A percentile compares a stretch with the other conserved stretches of the same genome.
phyloP scores from a whole-genome alignment of 306 rosid genomes.

The Sicyos baderoa region DNA sequence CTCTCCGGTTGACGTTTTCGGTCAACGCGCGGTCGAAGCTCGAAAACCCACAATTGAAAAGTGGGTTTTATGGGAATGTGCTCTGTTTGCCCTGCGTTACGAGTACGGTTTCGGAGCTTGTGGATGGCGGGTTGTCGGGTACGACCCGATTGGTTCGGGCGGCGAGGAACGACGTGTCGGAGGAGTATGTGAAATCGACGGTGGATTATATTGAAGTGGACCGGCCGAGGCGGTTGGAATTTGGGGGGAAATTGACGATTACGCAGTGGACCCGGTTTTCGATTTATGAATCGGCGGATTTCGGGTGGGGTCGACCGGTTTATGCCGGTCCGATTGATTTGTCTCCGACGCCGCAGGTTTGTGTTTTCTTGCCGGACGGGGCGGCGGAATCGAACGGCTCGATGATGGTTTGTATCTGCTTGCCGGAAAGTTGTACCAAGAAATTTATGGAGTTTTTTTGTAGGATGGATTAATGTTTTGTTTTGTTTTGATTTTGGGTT shows the following conservation, averaged over 20 bases:
- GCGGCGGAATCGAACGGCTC: slow-evolving; percentile 39
- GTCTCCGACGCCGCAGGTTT: slow-evolving; percentile 89
- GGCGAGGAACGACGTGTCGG: slow-evolving; percentile 50
- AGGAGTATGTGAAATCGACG: slow-evolving; percentile 71
- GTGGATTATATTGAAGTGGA: slow-evolving; percentile 62
- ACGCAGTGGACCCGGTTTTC: slow-evolving; percentile 94
- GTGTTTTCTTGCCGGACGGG: slow-evolving; percentile 73
- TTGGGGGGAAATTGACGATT: slow-evolving; percentile 75
- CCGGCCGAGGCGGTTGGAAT: slow-evolving; percentile 64
- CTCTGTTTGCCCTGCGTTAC: slow-evolving; percentile 62
- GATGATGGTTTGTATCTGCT: slow-evolving; percentile 73
- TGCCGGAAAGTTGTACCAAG: slow-evolving; percentile 54
- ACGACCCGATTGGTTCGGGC: slow-evolving; percentile 49
- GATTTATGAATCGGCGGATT: slow-evolving; percentile 61
- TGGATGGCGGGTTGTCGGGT: slow-evolving; percentile 35
- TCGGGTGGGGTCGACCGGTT: slow-evolving; percentile 80
- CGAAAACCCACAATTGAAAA: slow-evolving; percentile 44
- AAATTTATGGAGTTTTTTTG: slow-evolving; percentile 43
- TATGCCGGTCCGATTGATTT: slow-evolving; percentile 90
- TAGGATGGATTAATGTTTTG: not conserved
- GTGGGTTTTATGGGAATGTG: slow-evolving; percentile 79
- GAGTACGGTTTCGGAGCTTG: slow-evolving; percentile 50
- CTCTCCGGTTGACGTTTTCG: slow-evolving; percentile 67
- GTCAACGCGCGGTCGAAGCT: slow-evolving; percentile 63
- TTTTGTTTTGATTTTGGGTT: too few species aligned